Evolutionary conservation across 441 rosid genomes (phyloP).

Genomic region (Rhodomyrtus psidioides): DNA sequence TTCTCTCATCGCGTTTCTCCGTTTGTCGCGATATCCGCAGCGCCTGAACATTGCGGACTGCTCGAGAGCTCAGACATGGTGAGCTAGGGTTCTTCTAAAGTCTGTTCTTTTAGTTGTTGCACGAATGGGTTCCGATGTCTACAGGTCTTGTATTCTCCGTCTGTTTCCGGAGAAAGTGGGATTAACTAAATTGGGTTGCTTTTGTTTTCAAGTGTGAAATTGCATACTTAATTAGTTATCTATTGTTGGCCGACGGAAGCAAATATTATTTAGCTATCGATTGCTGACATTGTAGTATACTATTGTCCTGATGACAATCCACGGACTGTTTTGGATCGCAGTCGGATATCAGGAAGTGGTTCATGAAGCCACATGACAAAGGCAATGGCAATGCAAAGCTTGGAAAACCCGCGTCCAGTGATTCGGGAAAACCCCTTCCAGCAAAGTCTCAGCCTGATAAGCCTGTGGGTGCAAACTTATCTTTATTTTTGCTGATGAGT

Average conservation of each 20-base stretch:
- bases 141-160: background rate
- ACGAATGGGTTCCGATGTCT: background rate
- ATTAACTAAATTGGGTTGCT: background rate
- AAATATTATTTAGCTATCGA: background rate
- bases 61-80: background rate
- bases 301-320: background rate
- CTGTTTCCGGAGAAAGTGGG: background rate
- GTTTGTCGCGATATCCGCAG: background rate
- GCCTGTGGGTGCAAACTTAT: slow-evolving; percentile 26
- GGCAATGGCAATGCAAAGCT: slow-evolving; percentile 34
- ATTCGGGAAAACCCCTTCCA: background rate
- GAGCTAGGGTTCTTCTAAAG: background rate
- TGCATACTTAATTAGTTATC: background rate
- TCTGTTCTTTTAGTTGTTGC: background rate
- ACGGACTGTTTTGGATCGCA: slow-evolving; percentile 17
- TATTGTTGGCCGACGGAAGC: background rate
- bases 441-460: slow-evolving; percentile 24
- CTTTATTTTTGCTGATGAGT: background rate
- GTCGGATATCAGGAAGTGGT: slow-evolving; percentile 96
- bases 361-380: slow-evolving; percentile 80
- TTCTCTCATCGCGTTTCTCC: background rate
- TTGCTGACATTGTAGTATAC: background rate
- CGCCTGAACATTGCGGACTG: background rate
- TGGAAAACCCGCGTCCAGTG: slow-evolving; percentile 18
- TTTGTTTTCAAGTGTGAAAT: background rate